Conservation (phyloP, 495 filamentous ascomycete genomes). For the Endocarpon pusillum region DNA sequence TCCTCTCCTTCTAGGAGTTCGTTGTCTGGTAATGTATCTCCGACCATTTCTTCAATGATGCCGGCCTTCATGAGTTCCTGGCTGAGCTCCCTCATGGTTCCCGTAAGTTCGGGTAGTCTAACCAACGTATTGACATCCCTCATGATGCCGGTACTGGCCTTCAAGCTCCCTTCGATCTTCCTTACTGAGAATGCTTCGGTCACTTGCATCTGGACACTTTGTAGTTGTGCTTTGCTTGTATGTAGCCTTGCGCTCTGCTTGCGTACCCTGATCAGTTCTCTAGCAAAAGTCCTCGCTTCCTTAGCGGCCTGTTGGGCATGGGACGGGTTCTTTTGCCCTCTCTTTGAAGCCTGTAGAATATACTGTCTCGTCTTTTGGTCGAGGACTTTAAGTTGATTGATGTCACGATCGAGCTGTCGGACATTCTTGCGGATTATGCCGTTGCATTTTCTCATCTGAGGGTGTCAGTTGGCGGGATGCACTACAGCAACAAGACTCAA, state of each 20-base stretch:
- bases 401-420: constrained; percentile 90
- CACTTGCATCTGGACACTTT: constrained; percentile 94
- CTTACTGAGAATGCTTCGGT: constrained; percentile 89
- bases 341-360: constrained; percentile 62
- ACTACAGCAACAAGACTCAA: background rate
- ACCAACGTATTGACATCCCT: constrained; percentile 85
- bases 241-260: constrained; percentile 53
- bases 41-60: constrained; percentile 95
- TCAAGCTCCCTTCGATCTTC: constrained; percentile 89
- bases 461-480: constrained; percentile 3
- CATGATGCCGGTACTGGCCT: constrained; percentile 81
- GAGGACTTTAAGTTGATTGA: constrained; percentile 50
- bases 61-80: constrained; percentile 83
- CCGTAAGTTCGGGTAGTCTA: constrained; percentile 66
- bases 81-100: constrained; percentile 79
- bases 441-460: constrained; percentile 90
- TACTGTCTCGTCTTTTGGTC: constrained; percentile 74
- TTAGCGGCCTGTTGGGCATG: constrained; percentile 56
- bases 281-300: constrained; percentile 73
- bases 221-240: constrained; percentile 80
- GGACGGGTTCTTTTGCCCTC: constrained; percentile 58
- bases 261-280: constrained; percentile 70
- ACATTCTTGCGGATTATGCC: constrained; percentile 75
- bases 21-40: constrained; percentile 62
- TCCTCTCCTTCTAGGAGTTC: constrained; percentile 61